phyloP scores from a whole-genome alignment of 148 eudicot genomes.

The Rhododendron molle region DNA sequence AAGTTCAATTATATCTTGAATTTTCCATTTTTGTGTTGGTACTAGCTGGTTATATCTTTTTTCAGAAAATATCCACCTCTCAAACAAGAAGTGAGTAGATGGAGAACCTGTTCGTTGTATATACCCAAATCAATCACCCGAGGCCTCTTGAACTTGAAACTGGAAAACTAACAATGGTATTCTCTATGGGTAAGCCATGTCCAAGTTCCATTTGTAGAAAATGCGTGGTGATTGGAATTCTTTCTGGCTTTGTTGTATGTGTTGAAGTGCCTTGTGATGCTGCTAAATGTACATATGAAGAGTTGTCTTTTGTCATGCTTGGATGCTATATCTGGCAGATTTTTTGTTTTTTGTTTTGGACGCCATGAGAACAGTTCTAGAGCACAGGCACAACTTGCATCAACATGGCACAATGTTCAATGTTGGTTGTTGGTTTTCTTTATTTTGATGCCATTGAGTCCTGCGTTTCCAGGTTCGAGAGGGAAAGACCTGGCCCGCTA shows the following conservation, averaged over 20 bases:
- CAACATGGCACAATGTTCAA: background rate
- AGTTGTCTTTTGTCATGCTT: background rate
- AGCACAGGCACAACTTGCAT: background rate
- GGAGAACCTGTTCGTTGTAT: background rate
- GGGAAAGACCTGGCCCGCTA: constrained; percentile 86
- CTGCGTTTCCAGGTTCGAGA: constrained; percentile 63
- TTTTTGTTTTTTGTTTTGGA: background rate
- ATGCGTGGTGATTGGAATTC: background rate
- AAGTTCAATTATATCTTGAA: no score
- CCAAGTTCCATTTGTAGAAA: background rate
- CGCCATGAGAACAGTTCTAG: background rate
- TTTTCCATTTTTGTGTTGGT: no score
- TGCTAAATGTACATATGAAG: background rate
- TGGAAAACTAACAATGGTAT: background rate
- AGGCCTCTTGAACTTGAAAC: background rate
- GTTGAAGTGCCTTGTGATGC: background rate
- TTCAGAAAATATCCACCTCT: background rate
- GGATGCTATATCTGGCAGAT: background rate
- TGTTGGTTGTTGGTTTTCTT: background rate
- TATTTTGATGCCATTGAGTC: background rate
- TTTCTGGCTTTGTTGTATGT: background rate
- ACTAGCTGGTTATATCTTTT: no score
- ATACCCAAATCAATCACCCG: no score
- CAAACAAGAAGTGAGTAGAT: background rate
- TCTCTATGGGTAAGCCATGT: background rate